Evolutionary conservation across 2,329 filamentous ascomycete species (phyloP).

Genomic region (Sclerotinia trifoliorum): DNA sequence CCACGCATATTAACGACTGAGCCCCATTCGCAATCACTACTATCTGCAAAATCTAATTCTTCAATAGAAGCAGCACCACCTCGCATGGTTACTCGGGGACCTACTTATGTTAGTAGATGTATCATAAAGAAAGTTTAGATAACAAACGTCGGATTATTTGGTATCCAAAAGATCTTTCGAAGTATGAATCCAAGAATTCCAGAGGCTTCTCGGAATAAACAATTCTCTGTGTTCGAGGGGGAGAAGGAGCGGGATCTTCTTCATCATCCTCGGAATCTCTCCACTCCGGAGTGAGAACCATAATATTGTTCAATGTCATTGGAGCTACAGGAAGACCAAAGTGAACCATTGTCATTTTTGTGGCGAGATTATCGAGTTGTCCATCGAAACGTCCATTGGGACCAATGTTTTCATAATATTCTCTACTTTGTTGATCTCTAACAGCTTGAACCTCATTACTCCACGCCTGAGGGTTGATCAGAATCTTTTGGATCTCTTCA

Average conservation of each 20-base stretch:
- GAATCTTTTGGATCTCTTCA: constrained; percentile 16
- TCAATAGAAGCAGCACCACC: constrained; percentile 14
- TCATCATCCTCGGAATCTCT: constrained; percentile 27
- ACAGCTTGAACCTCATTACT: constrained; percentile 11
- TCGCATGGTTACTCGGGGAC: constrained; percentile 7
- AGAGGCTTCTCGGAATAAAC: constrained; percentile 34
- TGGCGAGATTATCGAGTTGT: constrained; percentile 34
- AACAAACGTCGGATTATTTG: constrained; percentile 31
- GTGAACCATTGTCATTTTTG: constrained; percentile 38
- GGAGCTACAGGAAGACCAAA: constrained; percentile 38
- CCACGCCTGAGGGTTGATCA: constrained; percentile 11
- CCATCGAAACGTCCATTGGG: constrained; percentile 14
- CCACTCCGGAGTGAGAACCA: constrained; percentile 18
- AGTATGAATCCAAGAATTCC: constrained; percentile 37
- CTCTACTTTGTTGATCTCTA: constrained; percentile 8
- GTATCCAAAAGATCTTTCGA: constrained; percentile 35
- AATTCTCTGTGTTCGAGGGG: constrained; percentile 29
- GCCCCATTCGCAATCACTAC: neutral
- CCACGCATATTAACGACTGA: constrained; percentile 15
- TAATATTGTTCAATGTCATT: constrained; percentile 34
- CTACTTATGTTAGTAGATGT: constrained; percentile 6
- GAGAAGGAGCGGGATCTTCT: constrained; percentile 23
- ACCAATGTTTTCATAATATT: constrained; percentile 12
- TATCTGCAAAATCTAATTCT: constrained; percentile 6
- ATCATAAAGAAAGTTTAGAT: too few species aligned